Evolutionary conservation across 371 early-diverging fungal genomes (phyloP).

Genomic region (Cokeromyces recurvatus): DNA sequence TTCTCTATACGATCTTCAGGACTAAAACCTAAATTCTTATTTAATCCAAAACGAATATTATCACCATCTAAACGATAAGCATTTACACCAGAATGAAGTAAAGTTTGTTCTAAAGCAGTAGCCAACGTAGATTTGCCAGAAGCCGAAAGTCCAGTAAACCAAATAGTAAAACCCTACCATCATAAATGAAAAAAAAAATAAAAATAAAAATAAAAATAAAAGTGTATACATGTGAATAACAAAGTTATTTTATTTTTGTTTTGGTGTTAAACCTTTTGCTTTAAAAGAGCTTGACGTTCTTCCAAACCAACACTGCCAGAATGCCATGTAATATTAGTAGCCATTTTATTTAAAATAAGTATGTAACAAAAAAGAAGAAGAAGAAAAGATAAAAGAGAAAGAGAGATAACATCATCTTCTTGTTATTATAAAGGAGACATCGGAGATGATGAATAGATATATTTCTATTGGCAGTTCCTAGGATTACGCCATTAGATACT

Average conservation of each 20-base stretch:
- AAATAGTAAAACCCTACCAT: slow-evolving; percentile 75
- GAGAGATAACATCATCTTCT: not conserved
- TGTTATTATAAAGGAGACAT: not conserved
- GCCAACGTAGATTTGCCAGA: slow-evolving; percentile 93
- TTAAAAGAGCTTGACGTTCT: slow-evolving; percentile 70
- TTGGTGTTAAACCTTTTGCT: slow-evolving; percentile 56
- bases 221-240: no score
- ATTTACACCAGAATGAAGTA: slow-evolving; percentile 66
- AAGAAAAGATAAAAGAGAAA: not conserved
- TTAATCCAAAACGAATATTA: slow-evolving; percentile 92
- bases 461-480: slow-evolving; percentile 19
- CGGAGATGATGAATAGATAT: slow-evolving; percentile 9
- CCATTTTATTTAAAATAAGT: slow-evolving; percentile 29
- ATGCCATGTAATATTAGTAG: slow-evolving; percentile 93
- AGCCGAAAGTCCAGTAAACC: slow-evolving; percentile 94
- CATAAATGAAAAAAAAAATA: no score
- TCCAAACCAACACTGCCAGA: slow-evolving; percentile 68
- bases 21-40: slow-evolving; percentile 90
- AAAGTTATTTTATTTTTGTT: no score
- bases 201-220: no score
- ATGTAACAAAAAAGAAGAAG: not conserved
- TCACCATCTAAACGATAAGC: slow-evolving; percentile 94
- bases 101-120: slow-evolving; percentile 81
- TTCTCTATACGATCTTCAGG: slow-evolving; percentile 90
- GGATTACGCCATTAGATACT: slow-evolving; percentile 18